These are phyloP conservation scores for Phytophthora fragariae DNA, from an alignment of 352 stramenopile species.

Conservation along the genomic window DNA sequence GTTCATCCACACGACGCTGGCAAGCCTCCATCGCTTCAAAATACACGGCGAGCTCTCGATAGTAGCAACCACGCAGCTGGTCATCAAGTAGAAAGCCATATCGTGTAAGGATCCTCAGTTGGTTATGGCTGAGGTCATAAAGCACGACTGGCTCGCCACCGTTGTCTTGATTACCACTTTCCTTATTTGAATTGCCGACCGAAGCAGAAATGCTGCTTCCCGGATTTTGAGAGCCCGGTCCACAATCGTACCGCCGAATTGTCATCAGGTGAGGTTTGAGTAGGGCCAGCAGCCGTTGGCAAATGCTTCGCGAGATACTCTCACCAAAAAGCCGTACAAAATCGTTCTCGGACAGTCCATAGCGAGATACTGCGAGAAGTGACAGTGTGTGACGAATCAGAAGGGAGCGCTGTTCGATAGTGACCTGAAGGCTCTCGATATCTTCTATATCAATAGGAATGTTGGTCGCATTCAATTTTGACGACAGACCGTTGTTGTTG, in stretches of 20 bases:
- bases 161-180: slow-evolving; percentile 29
- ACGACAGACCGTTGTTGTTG: slow-evolving; percentile 9
- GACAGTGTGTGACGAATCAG: slow-evolving; percentile 79
- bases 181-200: slow-evolving; percentile 14
- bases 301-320: slow-evolving; percentile 47
- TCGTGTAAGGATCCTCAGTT: slow-evolving; percentile 68
- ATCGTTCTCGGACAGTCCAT: slow-evolving; percentile 73
- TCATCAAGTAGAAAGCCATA: slow-evolving; percentile 81
- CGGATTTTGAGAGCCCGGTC: slow-evolving; percentile 14
- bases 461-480: slow-evolving; percentile 9
- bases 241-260: slow-evolving; percentile 69
- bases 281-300: slow-evolving; percentile 53
- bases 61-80: slow-evolving; percentile 72
- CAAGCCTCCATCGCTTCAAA: slow-evolving; percentile 76
- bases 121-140: slow-evolving; percentile 84
- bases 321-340: slow-evolving; percentile 67
- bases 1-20: slow-evolving; percentile 79
- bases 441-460: slow-evolving; percentile 41
- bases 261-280: slow-evolving; percentile 76
- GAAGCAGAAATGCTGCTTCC: neutral
- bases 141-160: slow-evolving; percentile 49
- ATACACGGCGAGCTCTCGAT: slow-evolving; percentile 75
- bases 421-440: slow-evolving; percentile 57
- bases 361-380: slow-evolving; percentile 72
- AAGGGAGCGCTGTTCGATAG: slow-evolving; percentile 75